Base-by-base conservation (phyloP, 2,329 filamentous ascomycete genomes). In the Aspergillus novofumigatus region DNA sequence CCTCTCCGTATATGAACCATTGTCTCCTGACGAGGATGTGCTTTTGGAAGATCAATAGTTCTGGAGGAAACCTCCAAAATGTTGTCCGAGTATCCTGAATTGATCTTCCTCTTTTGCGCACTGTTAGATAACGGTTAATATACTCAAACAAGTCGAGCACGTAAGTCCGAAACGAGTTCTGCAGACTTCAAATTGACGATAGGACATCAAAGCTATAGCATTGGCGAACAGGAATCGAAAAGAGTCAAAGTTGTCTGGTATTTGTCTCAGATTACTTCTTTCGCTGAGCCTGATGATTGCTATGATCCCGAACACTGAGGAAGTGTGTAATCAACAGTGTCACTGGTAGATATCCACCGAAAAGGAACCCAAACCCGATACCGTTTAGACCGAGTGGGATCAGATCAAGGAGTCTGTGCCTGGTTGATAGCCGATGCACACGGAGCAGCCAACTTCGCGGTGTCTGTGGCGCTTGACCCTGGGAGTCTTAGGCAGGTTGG, bases 401-500 rank as follows among this genome's bases (percentile, higher is more conserved):
- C 50, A 57, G 64, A 65, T 59, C 60, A 60, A 57, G 53, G 51
- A 51, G 54, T 55, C 52, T 54, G 60, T n/a, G 32, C 32, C 32
- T 17, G 32, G 32, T 38, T 38, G 32, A 38, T 38, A 55, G 50
- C 52, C 49, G 55, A 58, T 58, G 60, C 64, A 67, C 58, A 62
- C 65, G 67, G 59, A 64, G 61, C 61, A 63, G 57, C 60, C 49
- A 58, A 52, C 55, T 61, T 59, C 58, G 60, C 55, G 62, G 62
- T 54, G 59, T 51, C 56, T 35, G 62, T 63, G 62, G 59, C 61
- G 61, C 55, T 56, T 62, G 52, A 49, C 55, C 57, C 57, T 56
- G 51, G 49, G 45, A 58, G 51, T 55, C 57, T 61, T 57, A 56
- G 55, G 57, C 55, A 44, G 54, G 55, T 59, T 49, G 41, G 51